Percentiles rank a stretch among this genome's conserved stretches.
Conservation (phyloP, 2,329 filamentous ascomycete genomes). For the Apiospora rasikravindrae region DNA sequence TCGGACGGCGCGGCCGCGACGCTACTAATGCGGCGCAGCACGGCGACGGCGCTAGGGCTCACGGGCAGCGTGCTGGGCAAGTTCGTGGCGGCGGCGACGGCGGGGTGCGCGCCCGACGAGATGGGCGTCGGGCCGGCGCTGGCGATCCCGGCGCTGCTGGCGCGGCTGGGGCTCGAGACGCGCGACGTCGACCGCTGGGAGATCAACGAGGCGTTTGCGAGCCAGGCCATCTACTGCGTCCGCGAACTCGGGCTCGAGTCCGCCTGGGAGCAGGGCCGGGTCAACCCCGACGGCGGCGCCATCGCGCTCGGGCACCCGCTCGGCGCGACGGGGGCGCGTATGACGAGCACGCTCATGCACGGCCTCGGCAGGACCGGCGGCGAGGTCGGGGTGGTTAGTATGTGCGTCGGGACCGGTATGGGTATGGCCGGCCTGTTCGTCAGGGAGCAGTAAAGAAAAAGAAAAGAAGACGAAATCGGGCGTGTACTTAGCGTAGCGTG, state of each 20-base stretch:
- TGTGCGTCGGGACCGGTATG: conserved; percentile 89
- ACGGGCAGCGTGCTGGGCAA: conserved; percentile 74
- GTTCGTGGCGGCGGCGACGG: conserved; percentile 77
- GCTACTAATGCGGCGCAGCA: conserved; percentile 83
- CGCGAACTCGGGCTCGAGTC: conserved; percentile 70
- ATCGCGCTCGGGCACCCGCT: conserved; percentile 94
- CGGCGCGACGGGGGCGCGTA: conserved; percentile 84
- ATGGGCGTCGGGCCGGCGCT: conserved; percentile 92
- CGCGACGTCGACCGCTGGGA: conserved; percentile 86
- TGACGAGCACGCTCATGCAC: conserved; percentile 73
- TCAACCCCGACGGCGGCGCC: conserved; percentile 92
- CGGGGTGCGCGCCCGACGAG: conserved; percentile 85
- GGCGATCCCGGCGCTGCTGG: conserved; percentile 83
- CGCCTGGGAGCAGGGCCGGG: conserved; percentile 67
- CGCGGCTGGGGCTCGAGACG: conserved; percentile 67
- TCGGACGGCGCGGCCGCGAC: conserved; percentile 86
- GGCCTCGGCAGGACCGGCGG: conserved; percentile 73
- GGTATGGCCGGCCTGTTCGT: conserved; percentile 74
- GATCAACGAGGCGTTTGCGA: conserved; percentile 84
- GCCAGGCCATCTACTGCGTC: conserved; percentile 72
- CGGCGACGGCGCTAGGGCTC: conserved; percentile 75
- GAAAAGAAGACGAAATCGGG: neutral
- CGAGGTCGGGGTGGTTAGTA: conserved; percentile 84
- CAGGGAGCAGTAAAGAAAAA: conserved; percentile 53
- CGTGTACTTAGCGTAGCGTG: neutral